A percentile compares a stretch with the other conserved stretches of the same genome.
phyloP scores from a whole-genome alignment of 441 rosid genomes.

The Syzygium malaccense region DNA sequence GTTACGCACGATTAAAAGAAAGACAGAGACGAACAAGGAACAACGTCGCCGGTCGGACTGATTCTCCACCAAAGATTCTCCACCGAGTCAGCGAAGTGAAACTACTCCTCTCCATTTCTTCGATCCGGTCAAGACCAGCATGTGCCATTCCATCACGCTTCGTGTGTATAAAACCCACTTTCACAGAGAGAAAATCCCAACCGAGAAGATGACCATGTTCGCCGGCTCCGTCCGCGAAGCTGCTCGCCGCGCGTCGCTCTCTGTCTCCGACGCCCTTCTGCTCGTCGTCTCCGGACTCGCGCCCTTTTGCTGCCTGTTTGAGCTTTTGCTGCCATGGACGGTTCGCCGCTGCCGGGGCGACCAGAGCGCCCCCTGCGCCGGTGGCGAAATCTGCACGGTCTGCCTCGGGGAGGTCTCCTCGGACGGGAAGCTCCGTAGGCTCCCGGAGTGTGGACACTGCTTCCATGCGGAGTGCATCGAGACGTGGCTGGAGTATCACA shows the following conservation, averaged over 20 bases:
- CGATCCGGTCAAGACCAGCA: not conserved
- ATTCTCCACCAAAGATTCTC: not conserved
- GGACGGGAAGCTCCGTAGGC: constrained; percentile 6
- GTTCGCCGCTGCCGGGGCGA: not conserved
- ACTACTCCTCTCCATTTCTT: not conserved
- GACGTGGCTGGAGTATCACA: constrained; percentile 18
- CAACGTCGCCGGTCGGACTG: not conserved
- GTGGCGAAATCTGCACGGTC: constrained; percentile 9
- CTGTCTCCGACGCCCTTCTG: not conserved
- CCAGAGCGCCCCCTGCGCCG: not conserved
- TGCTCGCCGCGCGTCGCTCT: not conserved
- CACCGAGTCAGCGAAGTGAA: not conserved
- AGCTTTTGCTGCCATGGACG: not conserved
- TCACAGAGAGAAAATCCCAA: not conserved
- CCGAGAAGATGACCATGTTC: not conserved
- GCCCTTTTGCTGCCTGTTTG: not conserved
- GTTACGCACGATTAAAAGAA: too few relatives aligned
- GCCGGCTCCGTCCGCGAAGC: not conserved
- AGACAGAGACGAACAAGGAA: not conserved
- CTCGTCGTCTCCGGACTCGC: not conserved
- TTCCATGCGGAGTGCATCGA: constrained; percentile 28
- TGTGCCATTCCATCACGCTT: accelerated
- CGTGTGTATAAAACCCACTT: not conserved
- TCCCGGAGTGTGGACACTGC: constrained; percentile 16
- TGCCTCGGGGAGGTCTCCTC: constrained; percentile 16